A percentile compares a stretch with the other conserved stretches of the same genome.
phyloP scores from a whole-genome alignment of 306 rosid genomes.

The Corylus heterophylla region DNA sequence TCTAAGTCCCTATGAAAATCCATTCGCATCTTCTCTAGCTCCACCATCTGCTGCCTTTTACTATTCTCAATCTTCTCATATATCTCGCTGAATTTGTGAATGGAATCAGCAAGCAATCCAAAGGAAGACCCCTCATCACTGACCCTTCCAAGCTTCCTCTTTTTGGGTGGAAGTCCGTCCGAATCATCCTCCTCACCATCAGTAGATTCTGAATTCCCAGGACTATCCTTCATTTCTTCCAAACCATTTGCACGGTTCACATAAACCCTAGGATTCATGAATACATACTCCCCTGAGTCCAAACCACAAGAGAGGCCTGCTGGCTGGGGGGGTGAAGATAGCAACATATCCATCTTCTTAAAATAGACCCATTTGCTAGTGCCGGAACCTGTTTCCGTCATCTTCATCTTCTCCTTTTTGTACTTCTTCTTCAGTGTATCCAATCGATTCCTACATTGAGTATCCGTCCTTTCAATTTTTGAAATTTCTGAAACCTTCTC shows the following conservation, averaged over 20 bases:
- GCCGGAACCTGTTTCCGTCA: constrained; percentile 38
- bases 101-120: constrained; percentile 74
- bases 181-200: constrained; percentile 54
- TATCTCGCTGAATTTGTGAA: constrained; percentile 67
- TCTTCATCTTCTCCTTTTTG: constrained; percentile 75
- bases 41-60: constrained; percentile 72
- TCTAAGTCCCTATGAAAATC: constrained; percentile 74
- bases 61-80: constrained; percentile 75
- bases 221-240: constrained; percentile 81
- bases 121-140: constrained; percentile 52
- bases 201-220: constrained; percentile 60
- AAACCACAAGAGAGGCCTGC: constrained; percentile 69
- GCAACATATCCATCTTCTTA: constrained; percentile 68
- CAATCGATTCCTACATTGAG: constrained; percentile 82
- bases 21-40: constrained; percentile 91
- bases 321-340: constrained; percentile 61
- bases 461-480: constrained; percentile 67
- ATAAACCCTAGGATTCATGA: constrained; percentile 62
- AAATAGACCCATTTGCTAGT: constrained; percentile 75
- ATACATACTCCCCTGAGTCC: constrained; percentile 69
- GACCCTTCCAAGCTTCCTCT: constrained; percentile 50
- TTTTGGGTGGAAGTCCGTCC: constrained; percentile 62
- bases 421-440: constrained; percentile 90
- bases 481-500: constrained; percentile 81
- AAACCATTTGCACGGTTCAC: constrained; percentile 62